Base-by-base conservation (phyloP, 2,329 filamentous ascomycete species). In the Colletotrichum somersetense region DNA sequence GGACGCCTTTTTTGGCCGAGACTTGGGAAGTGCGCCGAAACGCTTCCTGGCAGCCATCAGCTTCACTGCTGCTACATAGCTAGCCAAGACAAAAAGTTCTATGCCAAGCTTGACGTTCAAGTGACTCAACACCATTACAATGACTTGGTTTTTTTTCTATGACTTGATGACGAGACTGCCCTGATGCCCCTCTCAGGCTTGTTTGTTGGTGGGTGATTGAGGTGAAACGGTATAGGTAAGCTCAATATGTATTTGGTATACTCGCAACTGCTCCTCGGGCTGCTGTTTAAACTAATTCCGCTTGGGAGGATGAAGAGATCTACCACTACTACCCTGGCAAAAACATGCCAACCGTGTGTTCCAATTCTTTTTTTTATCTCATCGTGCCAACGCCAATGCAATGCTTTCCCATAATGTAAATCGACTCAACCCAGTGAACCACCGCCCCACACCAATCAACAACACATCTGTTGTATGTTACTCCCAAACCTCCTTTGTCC, bases 341-440 rank as follows among this genome's bases (percentile, higher is more conserved):
- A 58, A 67, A 50, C 52, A 38, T 68, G 38, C 66, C 59, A 42
- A 61, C 66, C 70, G 59, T 50, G 46, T 65, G 53, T 66, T 18
- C 11, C 3, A 23, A 6, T 46, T 20, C 11, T n/a, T 44, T 20
- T 44, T 46, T 61, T 57, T 38, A 18, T 48, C 10, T 59, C n/a
- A 46, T 64, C 62, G 66, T 72, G 56, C 66, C 70, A 72, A 72
- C 70, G 70, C 70, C 70, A 65, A 65, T 70, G 70, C 70, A 70
- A 72, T 72, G 70, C 70, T 64, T 72, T 72, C 30, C 70, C 61
- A 42, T 71, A 44, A 63, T 72, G 55, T 30, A 56, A 70, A 71
- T 61, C 44, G 48, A 66, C 5, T 35, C 35, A 67, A 62, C 33
- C 62, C 50, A 64, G 26, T 26, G 50, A 5, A 40, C 33, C 44